Conservation (phyloP, 139 green algal species). For the Coccomyxa sp. region DNA sequence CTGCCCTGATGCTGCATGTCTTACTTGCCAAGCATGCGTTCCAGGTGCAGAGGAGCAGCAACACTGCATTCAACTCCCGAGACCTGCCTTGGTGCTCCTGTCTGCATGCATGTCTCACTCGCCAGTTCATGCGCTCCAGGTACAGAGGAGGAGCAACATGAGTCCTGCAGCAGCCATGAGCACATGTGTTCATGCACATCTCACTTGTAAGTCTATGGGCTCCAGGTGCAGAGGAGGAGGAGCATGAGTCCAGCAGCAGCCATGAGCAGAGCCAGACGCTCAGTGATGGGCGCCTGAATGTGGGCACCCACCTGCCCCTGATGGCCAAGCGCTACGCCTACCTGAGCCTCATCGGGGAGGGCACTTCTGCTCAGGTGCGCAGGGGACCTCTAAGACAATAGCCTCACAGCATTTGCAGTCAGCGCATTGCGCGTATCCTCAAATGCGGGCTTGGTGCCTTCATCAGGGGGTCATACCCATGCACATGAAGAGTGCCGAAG, state of each 20-base stretch:
- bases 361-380: constrained; percentile 19
- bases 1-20: not conserved
- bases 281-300: constrained; percentile 28
- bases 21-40: not conserved
- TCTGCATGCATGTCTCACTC: not conserved
- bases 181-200: not conserved
- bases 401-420: too few species aligned
- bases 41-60: not conserved
- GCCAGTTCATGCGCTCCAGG: not conserved
- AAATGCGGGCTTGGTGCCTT: too few species aligned
- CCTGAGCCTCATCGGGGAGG: constrained; percentile 32
- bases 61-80: not conserved
- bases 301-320: constrained; percentile 37
- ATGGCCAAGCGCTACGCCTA: constrained; percentile 42
- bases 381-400: not conserved
- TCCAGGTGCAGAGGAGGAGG: not conserved
- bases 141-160: not conserved
- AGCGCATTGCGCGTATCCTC: too few species aligned
- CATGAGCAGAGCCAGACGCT: constrained; percentile 20
- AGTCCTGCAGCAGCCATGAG: not conserved
- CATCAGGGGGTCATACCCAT: too few species aligned
- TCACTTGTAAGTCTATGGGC: not conserved
- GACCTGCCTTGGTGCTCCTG: not conserved
- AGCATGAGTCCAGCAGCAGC: not conserved
- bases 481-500: too few species aligned